Evolutionary conservation across 345 rosid species (phyloP), one percentile per base, ranked within the genome.

Genomic region (Salix udensis): DNA sequence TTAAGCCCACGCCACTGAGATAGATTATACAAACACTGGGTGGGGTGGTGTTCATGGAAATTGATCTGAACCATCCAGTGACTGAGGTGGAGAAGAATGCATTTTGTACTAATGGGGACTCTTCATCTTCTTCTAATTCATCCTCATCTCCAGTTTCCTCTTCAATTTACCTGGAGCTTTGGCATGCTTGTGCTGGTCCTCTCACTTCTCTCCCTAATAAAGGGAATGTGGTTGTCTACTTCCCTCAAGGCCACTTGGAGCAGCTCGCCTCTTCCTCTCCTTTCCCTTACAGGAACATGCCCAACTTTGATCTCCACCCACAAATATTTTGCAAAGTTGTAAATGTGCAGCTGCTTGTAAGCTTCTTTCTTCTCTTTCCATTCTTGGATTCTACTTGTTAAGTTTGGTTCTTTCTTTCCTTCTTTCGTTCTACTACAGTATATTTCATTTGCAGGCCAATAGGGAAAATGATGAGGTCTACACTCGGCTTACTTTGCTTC

Each of bases 121-220:
- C 89, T 71, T 89, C 93, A 24, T 81, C 87, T 61, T 86, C 91
- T 72, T 86, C 84, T 7, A 83, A 85, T 55, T 89, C 50, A 44
- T 84, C 92, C 68, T 68, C 87, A 26, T 76, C 89, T 77, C 79
- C 84, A 76, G 77, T 82, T 61, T 82, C 88, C 28, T 83, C 94
- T 69, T 88, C 96, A 52, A 85, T 88, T 40, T 92, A 91, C 87
- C 84, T 89, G 74, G 97, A 89, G 87, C 92, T 92, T 3, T 92
- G 97, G 97, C 94, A 89, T 85, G 97, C 97, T 75, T 91, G 95
- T 84, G 97, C 95, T 84, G 97, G 97, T 18, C 96, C 96, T 78
- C 93, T 90, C 66, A 84, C 89, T 77, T 89, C 86, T 58, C 92
- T 93, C 42, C 96, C 94, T 76, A 90, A 86, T 79, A 90, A 87